Evolutionary conservation across 2,329 filamentous ascomycete genomes (phyloP).

Genomic region (Ciborinia camelliae): DNA sequence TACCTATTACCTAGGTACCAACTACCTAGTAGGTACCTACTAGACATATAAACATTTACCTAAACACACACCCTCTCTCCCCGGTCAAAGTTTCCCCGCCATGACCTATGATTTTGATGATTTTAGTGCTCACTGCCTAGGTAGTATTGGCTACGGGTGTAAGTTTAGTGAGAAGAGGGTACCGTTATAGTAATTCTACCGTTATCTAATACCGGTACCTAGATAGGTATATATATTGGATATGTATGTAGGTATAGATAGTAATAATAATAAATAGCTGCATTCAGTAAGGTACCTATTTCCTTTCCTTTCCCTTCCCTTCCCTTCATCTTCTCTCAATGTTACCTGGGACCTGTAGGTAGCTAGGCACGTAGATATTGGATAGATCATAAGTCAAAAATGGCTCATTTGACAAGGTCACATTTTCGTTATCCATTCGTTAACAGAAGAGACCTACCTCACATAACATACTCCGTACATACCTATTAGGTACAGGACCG

Average conservation of each 20-base stretch:
- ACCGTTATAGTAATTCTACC: neutral
- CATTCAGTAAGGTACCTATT: too few species aligned
- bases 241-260: neutral
- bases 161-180: too few species aligned
- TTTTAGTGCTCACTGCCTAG: neutral
- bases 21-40: too few species aligned
- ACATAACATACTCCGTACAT: too few species aligned
- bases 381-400: neutral
- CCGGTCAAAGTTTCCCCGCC: neutral
- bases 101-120: too few species aligned
- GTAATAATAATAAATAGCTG: too few species aligned
- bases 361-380: too few species aligned
- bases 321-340: neutral
- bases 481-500: too few species aligned
- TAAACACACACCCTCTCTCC: neutral
- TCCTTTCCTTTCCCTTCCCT: neutral
- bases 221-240: neutral
- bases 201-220: neutral
- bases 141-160: neutral
- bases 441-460: too few species aligned
- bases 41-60: too few species aligned
- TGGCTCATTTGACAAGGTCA: neutral
- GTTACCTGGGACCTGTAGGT: too few species aligned
- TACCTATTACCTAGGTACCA: too few species aligned
- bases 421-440: neutral